Evolutionary conservation across 768 basidiomycete genomes (phyloP).

Genomic region (Boletus patriciae): DNA sequence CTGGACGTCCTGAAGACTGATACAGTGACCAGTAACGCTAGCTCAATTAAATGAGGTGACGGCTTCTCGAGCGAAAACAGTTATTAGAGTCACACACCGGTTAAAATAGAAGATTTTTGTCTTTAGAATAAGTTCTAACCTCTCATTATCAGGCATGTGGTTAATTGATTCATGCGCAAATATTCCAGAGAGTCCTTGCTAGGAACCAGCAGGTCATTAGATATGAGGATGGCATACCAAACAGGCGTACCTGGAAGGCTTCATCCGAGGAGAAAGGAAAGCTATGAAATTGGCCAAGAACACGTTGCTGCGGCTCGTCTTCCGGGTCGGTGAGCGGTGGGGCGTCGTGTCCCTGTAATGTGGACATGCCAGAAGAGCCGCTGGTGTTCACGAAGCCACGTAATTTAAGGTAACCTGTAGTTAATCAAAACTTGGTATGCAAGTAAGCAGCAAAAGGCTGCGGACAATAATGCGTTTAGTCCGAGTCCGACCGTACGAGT

Average conservation of each 20-base stretch:
- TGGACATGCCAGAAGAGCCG: conserved; percentile 16
- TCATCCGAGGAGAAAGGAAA: conserved; percentile 60
- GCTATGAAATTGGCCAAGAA: conserved; percentile 34
- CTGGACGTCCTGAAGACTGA: conserved; percentile 33
- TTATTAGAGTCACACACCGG: conserved; percentile 37
- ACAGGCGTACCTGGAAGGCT: conserved; percentile 53
- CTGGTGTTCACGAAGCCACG: conserved; percentile 6
- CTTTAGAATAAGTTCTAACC: conserved; percentile 49
- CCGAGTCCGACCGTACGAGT: too few relatives aligned
- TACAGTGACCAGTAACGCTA: conserved; percentile 32
- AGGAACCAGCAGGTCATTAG: conserved; percentile 12
- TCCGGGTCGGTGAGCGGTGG: conserved; percentile 12
- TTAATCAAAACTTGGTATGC: conserved; percentile 5
- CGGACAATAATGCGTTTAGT: not conserved
- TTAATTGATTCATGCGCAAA: conserved; percentile 42
- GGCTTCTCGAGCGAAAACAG: conserved; percentile 26
- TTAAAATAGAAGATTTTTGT: conserved; percentile 76
- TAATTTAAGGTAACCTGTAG: conserved; percentile 13
- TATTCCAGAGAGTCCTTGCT: conserved; percentile 69
- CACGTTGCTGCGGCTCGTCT: conserved; percentile 21
- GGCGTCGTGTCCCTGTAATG: conserved; percentile 13
- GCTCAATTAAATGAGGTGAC: conserved; percentile 24
- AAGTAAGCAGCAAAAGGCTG: not conserved
- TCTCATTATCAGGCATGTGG: conserved; percentile 38
- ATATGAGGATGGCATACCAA: not conserved